phyloP scores from a whole-genome alignment of 768 basidiomycete genomes.

The Mycena haematopus region DNA sequence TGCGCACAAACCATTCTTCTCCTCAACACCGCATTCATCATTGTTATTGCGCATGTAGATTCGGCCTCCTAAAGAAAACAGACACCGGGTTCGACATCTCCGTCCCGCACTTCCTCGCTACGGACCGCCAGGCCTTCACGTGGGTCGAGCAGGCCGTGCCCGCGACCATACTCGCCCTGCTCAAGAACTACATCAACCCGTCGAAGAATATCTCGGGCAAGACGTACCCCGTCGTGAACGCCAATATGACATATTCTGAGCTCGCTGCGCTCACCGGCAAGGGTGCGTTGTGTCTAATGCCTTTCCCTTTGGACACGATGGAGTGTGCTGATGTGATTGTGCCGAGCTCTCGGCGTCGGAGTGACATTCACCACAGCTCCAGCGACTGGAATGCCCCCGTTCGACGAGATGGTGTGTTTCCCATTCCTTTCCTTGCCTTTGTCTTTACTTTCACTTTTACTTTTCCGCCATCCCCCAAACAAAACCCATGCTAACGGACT shows the following conservation, averaged over 20 bases:
- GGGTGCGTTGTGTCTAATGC: too few species aligned
- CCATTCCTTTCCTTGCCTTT: too few species aligned
- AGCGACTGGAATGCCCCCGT: neutral
- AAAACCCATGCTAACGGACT: too few species aligned
- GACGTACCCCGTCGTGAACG: slow-evolving; percentile 16
- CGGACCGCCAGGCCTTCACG: slow-evolving; percentile 2
- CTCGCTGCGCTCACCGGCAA: neutral
- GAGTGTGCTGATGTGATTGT: too few species aligned
- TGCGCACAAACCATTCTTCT: neutral
- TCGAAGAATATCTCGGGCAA: slow-evolving; percentile 6
- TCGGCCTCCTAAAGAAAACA: slow-evolving; percentile 9
- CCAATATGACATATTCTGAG: neutral
- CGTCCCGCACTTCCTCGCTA: neutral
- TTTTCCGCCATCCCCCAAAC: too few species aligned
- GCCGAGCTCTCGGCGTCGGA: slow-evolving; percentile 4
- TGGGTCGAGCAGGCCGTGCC: slow-evolving; percentile 12
- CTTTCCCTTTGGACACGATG: too few species aligned
- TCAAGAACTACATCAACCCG: slow-evolving; percentile 10
- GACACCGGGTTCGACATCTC: slow-evolving; percentile 5
- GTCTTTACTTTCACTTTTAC: too few species aligned
- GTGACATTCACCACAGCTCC: slow-evolving; percentile 7
- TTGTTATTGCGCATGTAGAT: too few species aligned
- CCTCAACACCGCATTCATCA: too few species aligned
- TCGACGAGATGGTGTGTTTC: slow-evolving; percentile 19
- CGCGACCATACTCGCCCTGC: neutral